phyloP scores from a whole-genome alignment of 495 filamentous ascomycete species.

The Neurospora sp. region DNA sequence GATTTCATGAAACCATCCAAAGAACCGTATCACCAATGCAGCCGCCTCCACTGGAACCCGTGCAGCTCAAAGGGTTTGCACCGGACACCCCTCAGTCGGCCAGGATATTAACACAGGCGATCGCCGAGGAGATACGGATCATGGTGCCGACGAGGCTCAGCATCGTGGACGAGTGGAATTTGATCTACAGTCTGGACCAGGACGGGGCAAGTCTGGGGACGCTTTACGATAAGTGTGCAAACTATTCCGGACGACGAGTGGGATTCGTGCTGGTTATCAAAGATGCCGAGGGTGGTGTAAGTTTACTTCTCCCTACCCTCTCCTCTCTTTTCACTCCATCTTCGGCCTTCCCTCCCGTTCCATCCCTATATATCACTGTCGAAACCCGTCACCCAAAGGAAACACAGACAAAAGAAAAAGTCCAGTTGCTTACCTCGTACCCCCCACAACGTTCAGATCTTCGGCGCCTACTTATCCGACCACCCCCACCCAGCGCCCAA shows the following conservation, averaged over 20 bases:
- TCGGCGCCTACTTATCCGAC: constrained; percentile 92
- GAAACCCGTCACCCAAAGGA: neutral
- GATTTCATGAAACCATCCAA: constrained; percentile 6
- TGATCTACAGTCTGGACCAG: constrained; percentile 86
- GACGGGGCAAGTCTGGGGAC: constrained; percentile 82
- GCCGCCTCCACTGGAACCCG: constrained; percentile 34
- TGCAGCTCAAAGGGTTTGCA: constrained; percentile 31
- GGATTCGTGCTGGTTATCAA: constrained; percentile 81
- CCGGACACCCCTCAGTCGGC: constrained; percentile 26
- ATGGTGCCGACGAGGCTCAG: constrained; percentile 79
- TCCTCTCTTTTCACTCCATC: neutral
- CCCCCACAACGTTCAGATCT: constrained; percentile 43
- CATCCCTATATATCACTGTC: neutral
- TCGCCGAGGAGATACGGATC: constrained; percentile 91
- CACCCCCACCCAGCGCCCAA: constrained; percentile 66
- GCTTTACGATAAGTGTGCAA: constrained; percentile 65
- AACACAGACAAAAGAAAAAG: neutral
- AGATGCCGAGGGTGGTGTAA: constrained; percentile 62
- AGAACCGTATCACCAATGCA: constrained; percentile 28
- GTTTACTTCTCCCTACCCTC: constrained; percentile 16
- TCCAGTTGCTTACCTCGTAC: neutral
- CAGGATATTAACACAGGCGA: constrained; percentile 51
- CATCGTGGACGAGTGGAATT: constrained; percentile 73
- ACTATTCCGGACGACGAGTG: constrained; percentile 54
- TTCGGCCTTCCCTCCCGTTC: neutral